Conservation (phyloP, 306 rosid genomes). For the Crotalaria pallida region DNA sequence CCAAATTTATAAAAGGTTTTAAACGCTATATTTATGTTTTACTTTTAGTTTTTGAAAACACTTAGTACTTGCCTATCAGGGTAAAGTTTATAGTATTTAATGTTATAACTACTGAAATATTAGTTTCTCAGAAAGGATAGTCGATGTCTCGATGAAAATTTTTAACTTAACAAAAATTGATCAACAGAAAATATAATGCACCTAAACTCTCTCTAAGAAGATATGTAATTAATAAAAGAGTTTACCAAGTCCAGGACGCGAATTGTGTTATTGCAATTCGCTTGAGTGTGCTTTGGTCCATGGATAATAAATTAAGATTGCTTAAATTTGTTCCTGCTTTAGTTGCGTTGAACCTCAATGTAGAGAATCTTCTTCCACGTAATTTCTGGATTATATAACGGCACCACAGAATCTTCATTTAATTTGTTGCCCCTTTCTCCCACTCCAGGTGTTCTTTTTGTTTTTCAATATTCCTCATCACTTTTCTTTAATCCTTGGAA, state of each 20-base stretch:
- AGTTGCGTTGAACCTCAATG: not conserved
- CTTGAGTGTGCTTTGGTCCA: not conserved
- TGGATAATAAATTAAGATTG: not conserved
- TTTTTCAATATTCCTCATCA: not conserved
- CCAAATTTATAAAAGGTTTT: too few relatives aligned
- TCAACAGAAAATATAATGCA: too few relatives aligned
- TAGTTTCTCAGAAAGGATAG: too few relatives aligned
- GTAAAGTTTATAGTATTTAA: too few relatives aligned
- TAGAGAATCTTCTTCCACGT: not conserved
- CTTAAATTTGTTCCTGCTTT: not conserved
- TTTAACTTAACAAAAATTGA: too few relatives aligned
- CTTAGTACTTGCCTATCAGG: too few relatives aligned
- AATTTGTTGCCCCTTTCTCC: slow-evolving; percentile 32
- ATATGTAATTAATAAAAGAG: not conserved
- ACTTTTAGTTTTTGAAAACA: too few relatives aligned
- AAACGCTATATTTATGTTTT: too few relatives aligned
- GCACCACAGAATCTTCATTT: slow-evolving; percentile 10
- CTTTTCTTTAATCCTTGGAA: too few relatives aligned
- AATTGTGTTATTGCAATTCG: not conserved
- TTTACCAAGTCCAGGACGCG: not conserved
- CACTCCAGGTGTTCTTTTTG: slow-evolving; percentile 30
- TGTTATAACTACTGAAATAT: too few relatives aligned
- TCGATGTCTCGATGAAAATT: too few relatives aligned
- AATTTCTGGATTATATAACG: not conserved
- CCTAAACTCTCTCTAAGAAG: not conserved